A percentile compares a stretch with the other conserved stretches of the same genome.
Conservation (phyloP, 768 basidiomycete genomes). For the Lentinula guzmanii region DNA sequence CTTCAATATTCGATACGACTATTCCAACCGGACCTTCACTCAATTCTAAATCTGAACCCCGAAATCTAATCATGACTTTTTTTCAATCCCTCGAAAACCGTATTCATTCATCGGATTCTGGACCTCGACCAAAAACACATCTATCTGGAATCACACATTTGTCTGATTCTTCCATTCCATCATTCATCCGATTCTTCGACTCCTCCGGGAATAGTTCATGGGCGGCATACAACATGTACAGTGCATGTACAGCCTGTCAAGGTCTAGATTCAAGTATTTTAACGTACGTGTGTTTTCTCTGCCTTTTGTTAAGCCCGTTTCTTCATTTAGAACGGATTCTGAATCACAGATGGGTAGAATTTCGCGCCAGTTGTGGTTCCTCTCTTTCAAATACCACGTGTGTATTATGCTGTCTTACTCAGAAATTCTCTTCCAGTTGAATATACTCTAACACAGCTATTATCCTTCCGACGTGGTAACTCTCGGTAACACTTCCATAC, state of each 20-base stretch:
- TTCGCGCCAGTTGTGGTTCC: conserved; percentile 8
- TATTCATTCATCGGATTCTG: too few species aligned
- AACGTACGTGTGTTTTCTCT: conserved; percentile 22
- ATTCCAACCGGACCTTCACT: too few species aligned
- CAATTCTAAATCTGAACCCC: too few species aligned
- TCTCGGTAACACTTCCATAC: conserved; percentile 28
- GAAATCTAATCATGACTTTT: too few species aligned
- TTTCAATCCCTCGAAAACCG: not conserved
- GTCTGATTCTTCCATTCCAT: not conserved
- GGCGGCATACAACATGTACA: conserved; percentile 50
- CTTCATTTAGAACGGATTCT: not conserved
- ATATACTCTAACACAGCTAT: conserved; percentile 19
- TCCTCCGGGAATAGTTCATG: conserved; percentile 34
- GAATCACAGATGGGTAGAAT: conserved; percentile 17
- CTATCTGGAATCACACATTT: not conserved
- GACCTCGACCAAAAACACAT: not conserved
- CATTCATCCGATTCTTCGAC: not conserved
- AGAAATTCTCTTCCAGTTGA: not conserved
- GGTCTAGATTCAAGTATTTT: conserved; percentile 15
- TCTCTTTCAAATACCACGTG: not conserved
- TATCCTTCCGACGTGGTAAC: conserved; percentile 35
- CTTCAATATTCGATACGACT: too few species aligned
- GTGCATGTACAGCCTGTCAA: conserved; percentile 48
- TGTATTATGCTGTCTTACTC: not conserved
- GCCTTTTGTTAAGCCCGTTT: not conserved